Conservation (phyloP, 768 basidiomycete genomes). For the Phaeotremella skinneri region DNA sequence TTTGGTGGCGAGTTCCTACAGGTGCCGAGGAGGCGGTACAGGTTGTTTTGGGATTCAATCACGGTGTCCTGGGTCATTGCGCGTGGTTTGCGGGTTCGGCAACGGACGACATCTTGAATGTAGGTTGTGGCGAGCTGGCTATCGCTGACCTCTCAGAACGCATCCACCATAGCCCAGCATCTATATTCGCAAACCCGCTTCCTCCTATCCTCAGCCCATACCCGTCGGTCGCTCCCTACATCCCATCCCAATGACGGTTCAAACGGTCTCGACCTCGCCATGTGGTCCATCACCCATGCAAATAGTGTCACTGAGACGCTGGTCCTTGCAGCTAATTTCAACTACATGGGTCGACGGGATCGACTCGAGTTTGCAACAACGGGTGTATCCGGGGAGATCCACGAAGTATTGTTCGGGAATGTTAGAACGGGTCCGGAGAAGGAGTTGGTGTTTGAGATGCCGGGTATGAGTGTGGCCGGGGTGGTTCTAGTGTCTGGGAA, state of each 20-base stretch:
- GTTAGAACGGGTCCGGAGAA: slow-evolving; percentile 9
- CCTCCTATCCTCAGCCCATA: slow-evolving; percentile 14
- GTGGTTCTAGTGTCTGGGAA: slow-evolving; percentile 13
- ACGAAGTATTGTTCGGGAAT: slow-evolving; percentile 21
- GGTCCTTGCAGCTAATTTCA: slow-evolving; percentile 19
- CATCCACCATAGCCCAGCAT: slow-evolving; percentile 16
- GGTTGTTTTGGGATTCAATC: slow-evolving; percentile 23
- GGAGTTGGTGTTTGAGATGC: slow-evolving; percentile 11
- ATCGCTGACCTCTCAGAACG: slow-evolving; percentile 16
- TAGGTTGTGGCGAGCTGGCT: slow-evolving; percentile 5
- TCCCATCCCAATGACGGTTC: slow-evolving; percentile 8
- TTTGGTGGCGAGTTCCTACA: slow-evolving; percentile 27
- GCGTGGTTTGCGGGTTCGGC: slow-evolving; percentile 16
- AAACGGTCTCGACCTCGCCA: slow-evolving; percentile 26
- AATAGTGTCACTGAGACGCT: slow-evolving; percentile 16
- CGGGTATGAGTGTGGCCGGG: slow-evolving; percentile 20
- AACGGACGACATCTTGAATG: slow-evolving; percentile 20
- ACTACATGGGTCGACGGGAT: slow-evolving; percentile 15
- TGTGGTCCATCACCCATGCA: slow-evolving; percentile 13
- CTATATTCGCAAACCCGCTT: slow-evolving; percentile 17
- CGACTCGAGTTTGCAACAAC: slow-evolving; percentile 3
- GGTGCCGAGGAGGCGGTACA: slow-evolving; percentile 16
- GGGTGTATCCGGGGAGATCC: slow-evolving; percentile 12
- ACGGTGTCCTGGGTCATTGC: slow-evolving; percentile 23
- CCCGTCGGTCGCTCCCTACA: slow-evolving; percentile 10